Conservation (phyloP, 352 stramenopile species). For the Globisporangium spiculum region DNA sequence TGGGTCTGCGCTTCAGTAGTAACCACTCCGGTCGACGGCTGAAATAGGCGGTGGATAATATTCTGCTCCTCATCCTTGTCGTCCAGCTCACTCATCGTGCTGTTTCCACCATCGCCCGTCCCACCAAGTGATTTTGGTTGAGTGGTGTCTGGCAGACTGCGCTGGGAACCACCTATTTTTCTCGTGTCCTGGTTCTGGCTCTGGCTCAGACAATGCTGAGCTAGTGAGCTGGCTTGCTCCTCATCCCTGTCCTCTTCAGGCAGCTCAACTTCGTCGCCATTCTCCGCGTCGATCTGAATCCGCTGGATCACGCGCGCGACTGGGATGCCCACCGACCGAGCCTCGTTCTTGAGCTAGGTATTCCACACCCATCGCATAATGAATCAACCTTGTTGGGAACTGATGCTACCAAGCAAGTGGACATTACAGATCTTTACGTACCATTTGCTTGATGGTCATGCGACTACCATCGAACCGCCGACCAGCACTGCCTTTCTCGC, state of each 20-base stretch:
- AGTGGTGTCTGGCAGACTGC: neutral
- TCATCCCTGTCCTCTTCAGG: neutral
- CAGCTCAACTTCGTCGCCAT: slow-evolving; percentile 23
- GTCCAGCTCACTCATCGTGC: neutral
- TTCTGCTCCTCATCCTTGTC: slow-evolving; percentile 9
- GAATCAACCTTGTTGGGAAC: neutral
- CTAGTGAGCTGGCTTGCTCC: neutral
- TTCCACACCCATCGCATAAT: neutral
- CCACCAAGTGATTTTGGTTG: neutral
- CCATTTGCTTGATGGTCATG: slow-evolving; percentile 65
- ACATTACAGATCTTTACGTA: slow-evolving; percentile 10
- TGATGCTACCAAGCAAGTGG: neutral
- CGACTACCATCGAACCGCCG: slow-evolving; percentile 56
- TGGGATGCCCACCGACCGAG: slow-evolving; percentile 40
- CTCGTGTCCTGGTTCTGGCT: neutral
- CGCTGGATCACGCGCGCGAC: slow-evolving; percentile 32
- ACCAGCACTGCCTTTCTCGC: neutral
- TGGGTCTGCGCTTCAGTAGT: neutral
- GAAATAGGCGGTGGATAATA: slow-evolving; percentile 15
- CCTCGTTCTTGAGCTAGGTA: slow-evolving; percentile 34
- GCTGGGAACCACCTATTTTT: neutral
- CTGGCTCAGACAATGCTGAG: neutral
- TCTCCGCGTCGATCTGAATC: slow-evolving; percentile 59
- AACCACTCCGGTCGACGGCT: neutral
- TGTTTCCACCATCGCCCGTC: neutral